Conservation (phyloP, 1,284 basidiomycete genomes). For the Pseudozyma flocculosa region DNA sequence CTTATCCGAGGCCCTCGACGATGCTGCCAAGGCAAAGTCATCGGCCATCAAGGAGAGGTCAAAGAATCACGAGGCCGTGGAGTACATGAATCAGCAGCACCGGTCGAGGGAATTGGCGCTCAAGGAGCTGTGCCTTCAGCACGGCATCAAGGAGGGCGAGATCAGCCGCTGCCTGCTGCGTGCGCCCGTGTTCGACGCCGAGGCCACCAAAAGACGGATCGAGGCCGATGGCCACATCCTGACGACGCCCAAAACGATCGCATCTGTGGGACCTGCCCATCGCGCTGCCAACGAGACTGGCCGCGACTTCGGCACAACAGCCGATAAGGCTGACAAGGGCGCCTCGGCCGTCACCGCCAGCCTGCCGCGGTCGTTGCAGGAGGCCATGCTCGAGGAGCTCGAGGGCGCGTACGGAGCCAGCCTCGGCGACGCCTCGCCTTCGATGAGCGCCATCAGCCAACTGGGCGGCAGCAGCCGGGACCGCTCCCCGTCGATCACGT, state of each 20-base stretch:
- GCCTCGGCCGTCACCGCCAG: background rate
- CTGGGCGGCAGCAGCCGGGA: background rate
- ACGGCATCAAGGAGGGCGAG: slow-evolving; percentile 41
- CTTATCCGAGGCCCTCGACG: slow-evolving; percentile 15
- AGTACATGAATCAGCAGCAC: slow-evolving; percentile 23
- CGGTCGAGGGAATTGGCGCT: slow-evolving; percentile 34
- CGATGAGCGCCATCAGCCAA: slow-evolving; percentile 14
- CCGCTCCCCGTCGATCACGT: background rate
- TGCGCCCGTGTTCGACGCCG: slow-evolving; percentile 34
- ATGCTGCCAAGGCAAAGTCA: slow-evolving; percentile 12
- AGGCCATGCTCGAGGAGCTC: slow-evolving; percentile 52
- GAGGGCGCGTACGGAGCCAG: slow-evolving; percentile 22
- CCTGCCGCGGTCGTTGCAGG: slow-evolving; percentile 44
- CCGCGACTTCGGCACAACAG: no score
- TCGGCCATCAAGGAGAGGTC: slow-evolving; percentile 6
- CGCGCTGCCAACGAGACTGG: no score
- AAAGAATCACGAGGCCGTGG: slow-evolving; percentile 17
- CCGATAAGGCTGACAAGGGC: background rate
- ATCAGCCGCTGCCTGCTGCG: slow-evolving; percentile 34
- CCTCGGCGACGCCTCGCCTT: slow-evolving; percentile 11
- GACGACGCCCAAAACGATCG: background rate
- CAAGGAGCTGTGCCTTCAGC: slow-evolving; percentile 28
- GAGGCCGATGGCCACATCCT: background rate
- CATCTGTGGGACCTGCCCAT: background rate
- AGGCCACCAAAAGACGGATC: slow-evolving; percentile 13